Conservation (phyloP, 2,329 filamentous ascomycete species). For the Furcasterigmium furcatum region DNA sequence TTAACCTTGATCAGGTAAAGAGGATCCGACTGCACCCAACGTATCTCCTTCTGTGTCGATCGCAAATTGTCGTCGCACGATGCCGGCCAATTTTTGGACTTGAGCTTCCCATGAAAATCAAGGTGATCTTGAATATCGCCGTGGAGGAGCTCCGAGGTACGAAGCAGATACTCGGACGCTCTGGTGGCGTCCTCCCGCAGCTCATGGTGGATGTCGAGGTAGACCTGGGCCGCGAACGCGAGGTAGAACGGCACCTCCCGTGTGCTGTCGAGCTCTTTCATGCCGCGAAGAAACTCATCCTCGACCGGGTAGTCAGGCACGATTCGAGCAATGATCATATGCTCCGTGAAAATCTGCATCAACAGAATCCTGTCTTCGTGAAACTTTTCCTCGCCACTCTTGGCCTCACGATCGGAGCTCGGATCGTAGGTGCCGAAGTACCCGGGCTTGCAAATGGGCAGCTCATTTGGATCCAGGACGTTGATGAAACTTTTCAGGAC, state of each 20-base stretch:
- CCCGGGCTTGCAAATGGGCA: neutral
- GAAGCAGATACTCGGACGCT: conserved; percentile 12
- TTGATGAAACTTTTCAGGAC: too few relatives aligned
- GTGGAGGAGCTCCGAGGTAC: neutral
- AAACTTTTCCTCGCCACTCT: conserved; percentile 24
- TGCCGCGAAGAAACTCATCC: conserved; percentile 32
- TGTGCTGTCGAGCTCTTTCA: conserved; percentile 25
- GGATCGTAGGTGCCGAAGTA: neutral
- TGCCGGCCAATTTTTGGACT: conserved; percentile 22
- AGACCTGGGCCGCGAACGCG: conserved; percentile 35
- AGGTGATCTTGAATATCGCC: conserved; percentile 19
- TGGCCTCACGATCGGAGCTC: conserved; percentile 3
- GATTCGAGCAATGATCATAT: conserved; percentile 12
- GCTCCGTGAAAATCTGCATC: conserved; percentile 27
- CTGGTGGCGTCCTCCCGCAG: conserved; percentile 10
- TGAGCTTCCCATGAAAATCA: conserved; percentile 24
- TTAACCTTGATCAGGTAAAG: neutral
- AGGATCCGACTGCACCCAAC: neutral
- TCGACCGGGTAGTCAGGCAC: conserved; percentile 21
- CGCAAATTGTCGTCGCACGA: conserved; percentile 16
- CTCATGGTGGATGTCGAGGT: conserved; percentile 35
- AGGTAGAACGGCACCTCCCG: conserved; percentile 27
- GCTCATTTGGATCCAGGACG: conserved; percentile 4
- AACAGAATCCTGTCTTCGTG: conserved; percentile 30
- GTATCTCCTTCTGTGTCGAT: neutral